These are phyloP conservation scores for Metschnikowia colocasiae DNA, from an alignment of 805 yeast species.

Conservation along the genomic window DNA sequence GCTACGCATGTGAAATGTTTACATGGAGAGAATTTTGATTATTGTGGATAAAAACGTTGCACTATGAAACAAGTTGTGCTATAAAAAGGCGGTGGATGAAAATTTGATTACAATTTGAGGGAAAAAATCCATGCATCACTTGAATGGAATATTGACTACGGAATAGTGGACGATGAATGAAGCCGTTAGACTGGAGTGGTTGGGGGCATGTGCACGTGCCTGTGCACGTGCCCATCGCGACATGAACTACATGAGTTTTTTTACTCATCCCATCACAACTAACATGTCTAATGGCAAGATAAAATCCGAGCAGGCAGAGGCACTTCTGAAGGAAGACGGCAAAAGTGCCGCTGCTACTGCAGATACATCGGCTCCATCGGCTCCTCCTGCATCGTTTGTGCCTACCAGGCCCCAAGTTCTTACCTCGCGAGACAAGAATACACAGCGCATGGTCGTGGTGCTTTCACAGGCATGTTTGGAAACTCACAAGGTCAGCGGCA, in stretches of 20 bases:
- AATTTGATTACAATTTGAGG: too few relatives aligned
- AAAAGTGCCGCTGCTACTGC: not conserved
- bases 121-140: too few relatives aligned
- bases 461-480: constrained; percentile 93
- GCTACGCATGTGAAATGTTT: too few relatives aligned
- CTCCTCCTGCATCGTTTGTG: constrained; percentile 60
- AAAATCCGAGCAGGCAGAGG: constrained; percentile 2
- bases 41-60: too few relatives aligned
- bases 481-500: constrained; percentile 82
- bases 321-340: not conserved
- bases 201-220: not conserved
- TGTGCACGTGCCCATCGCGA: not conserved
- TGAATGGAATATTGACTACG: too few relatives aligned
- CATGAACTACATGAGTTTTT: constrained; percentile 1
- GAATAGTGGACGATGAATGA: too few relatives aligned
- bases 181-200: too few relatives aligned
- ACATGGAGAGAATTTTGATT: too few relatives aligned
- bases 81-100: too few relatives aligned
- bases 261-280: constrained; percentile 3
- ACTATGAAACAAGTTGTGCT: too few relatives aligned
- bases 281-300: constrained; percentile 4
- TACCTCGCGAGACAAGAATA: constrained; percentile 77
- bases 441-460: constrained; percentile 90
- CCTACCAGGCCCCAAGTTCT: constrained; percentile 84
- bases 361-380: constrained; percentile 9